Conservation (phyloP, 1,139 yeast genomes). For the Sporopachydermia cereana region DNA sequence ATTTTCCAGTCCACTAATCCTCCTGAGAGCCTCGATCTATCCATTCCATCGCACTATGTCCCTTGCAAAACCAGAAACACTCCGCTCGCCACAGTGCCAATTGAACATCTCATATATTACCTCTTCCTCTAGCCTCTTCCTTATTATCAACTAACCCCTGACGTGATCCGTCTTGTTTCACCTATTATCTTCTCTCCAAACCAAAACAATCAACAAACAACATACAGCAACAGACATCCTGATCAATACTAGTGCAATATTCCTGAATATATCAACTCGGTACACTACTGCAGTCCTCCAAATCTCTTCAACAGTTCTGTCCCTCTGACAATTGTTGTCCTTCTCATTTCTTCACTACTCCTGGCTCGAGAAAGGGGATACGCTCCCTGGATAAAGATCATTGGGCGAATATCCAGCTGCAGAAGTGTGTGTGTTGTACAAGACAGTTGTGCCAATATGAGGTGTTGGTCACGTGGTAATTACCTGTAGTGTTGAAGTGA, state of each 20-base stretch:
- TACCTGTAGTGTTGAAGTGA: too few species aligned
- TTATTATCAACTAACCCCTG: neutral
- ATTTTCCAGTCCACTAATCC: too few species aligned
- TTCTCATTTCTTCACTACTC: neutral
- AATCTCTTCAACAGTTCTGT: neutral
- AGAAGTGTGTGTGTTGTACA: neutral
- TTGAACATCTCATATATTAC: neutral
- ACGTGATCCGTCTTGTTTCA: neutral
- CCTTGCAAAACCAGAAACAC: neutral
- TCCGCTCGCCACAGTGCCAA: neutral
- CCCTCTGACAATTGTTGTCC: neutral
- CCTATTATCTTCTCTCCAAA: neutral
- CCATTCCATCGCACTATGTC: neutral
- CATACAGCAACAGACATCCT: conserved; percentile 8
- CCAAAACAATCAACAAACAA: neutral
- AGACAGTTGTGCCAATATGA: neutral
- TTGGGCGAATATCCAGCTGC: neutral
- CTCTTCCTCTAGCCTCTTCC: neutral
- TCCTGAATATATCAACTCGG: too few species aligned
- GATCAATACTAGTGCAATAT: too few species aligned
- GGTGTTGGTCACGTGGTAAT: too few species aligned
- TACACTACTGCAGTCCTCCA: neutral
- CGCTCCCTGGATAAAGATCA: neutral
- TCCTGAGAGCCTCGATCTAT: too few species aligned
- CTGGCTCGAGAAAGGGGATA: neutral